Conservation (phyloP, 108 stramenopile species). For the Skeletonema costatum region DNA sequence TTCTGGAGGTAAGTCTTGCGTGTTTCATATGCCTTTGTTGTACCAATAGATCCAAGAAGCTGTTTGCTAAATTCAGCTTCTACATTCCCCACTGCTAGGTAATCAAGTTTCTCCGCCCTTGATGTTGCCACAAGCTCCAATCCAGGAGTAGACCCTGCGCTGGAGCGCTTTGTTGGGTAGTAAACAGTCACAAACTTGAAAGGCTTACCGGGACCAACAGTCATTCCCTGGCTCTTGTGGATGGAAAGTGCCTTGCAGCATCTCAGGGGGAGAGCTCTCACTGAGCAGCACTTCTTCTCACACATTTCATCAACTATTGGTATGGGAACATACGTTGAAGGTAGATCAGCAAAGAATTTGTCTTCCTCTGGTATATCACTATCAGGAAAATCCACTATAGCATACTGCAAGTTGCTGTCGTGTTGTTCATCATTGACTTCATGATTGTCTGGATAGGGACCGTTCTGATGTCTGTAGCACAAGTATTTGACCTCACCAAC, state of each 20-base stretch:
- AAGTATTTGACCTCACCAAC: background rate
- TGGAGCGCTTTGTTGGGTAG: background rate
- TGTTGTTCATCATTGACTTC: too few species aligned
- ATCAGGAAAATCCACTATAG: constrained; percentile 8
- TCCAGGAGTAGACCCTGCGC: too few species aligned
- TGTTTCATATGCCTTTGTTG: too few species aligned
- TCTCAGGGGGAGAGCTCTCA: background rate
- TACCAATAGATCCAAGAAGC: too few species aligned
- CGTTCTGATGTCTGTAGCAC: background rate
- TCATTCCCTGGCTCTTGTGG: constrained; percentile 22
- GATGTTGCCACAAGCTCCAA: too few species aligned
- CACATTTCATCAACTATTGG: background rate
- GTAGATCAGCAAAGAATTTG: background rate
- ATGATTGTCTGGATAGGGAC: background rate
- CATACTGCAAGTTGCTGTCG: background rate
- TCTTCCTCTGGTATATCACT: background rate
- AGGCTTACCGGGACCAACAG: background rate
- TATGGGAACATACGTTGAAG: constrained; percentile 3
- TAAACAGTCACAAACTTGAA: background rate
- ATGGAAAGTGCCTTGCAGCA: constrained; percentile 12
- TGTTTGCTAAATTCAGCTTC: too few species aligned
- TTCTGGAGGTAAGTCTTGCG: too few species aligned
- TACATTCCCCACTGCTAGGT: too few species aligned
- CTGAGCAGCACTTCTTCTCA: constrained; percentile 6
- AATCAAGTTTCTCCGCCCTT: too few species aligned